phyloP scores from a whole-genome alignment of 306 rosid species.

The apple (Malus domestica) region ASM211411v1 NC_041793.1:31563501-31564000 shows the following conservation, averaged over 20 bases:
- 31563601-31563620: too few species aligned
- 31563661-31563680: background rate
- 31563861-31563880: slow-evolving; percentile 36
- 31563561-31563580: too few species aligned
- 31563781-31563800: slow-evolving; percentile 37
- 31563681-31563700: background rate
- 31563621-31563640: too few species aligned
- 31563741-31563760: background rate
- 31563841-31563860: slow-evolving; percentile 33
- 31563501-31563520: too few species aligned
- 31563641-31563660: background rate
- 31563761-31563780: background rate
- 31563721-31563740: background rate
- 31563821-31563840: slow-evolving; percentile 54
- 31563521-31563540: too few species aligned
- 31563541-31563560: too few species aligned
- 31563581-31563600: too few species aligned
- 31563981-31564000: slow-evolving; percentile 35
- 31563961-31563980: slow-evolving; percentile 53
- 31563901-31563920: slow-evolving; percentile 36
- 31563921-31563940: slow-evolving; percentile 38
- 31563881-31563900: slow-evolving; percentile 45
- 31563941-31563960: slow-evolving; percentile 39
- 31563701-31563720: background rate
- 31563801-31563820: slow-evolving; percentile 56